Evolutionary conservation across 108 stramenopile genomes (phyloP).

Genomic region (Conticribra guillardii): DNA sequence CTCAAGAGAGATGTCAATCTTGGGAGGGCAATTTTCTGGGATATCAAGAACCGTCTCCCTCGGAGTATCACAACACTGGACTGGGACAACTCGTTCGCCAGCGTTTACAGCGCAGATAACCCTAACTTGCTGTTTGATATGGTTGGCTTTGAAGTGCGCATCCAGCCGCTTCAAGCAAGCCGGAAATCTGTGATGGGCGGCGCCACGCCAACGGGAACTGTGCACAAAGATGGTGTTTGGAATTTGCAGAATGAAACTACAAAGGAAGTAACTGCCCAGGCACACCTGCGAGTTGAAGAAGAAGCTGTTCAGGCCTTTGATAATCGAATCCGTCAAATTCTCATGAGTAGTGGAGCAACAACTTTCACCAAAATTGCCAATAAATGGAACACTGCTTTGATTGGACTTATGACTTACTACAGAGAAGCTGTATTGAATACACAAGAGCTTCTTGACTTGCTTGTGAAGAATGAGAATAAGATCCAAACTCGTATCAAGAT

Average conservation of each 20-base stretch:
- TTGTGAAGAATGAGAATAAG: constrained; percentile 99
- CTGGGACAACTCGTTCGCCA: constrained; percentile 98
- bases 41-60: constrained; percentile 98
- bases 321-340: constrained; percentile 97
- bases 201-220: constrained; percentile 48
- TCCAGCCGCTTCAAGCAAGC: constrained; percentile 89
- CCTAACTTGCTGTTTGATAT: constrained; percentile 99
- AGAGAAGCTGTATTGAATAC: constrained; percentile 99
- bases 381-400: constrained; percentile 98
- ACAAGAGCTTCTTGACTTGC: constrained; percentile 95
- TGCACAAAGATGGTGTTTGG: constrained; percentile 98
- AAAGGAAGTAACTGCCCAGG: constrained; percentile 99
- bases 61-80: constrained; percentile 96
- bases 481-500: constrained; percentile 99
- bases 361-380: constrained; percentile 99
- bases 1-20: constrained; percentile 99
- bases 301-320: constrained; percentile 94
- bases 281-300: constrained; percentile 94
- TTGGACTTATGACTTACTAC: constrained; percentile 99
- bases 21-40: constrained; percentile 98
- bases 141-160: constrained; percentile 97
- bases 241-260: constrained; percentile 98
- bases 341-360: constrained; percentile 98
- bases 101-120: constrained; percentile 98
- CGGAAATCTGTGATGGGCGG: constrained; percentile 66